phyloP scores from a whole-genome alignment of 2,329 filamentous ascomycete genomes.

The Cladophialophora yegresii region DNA sequence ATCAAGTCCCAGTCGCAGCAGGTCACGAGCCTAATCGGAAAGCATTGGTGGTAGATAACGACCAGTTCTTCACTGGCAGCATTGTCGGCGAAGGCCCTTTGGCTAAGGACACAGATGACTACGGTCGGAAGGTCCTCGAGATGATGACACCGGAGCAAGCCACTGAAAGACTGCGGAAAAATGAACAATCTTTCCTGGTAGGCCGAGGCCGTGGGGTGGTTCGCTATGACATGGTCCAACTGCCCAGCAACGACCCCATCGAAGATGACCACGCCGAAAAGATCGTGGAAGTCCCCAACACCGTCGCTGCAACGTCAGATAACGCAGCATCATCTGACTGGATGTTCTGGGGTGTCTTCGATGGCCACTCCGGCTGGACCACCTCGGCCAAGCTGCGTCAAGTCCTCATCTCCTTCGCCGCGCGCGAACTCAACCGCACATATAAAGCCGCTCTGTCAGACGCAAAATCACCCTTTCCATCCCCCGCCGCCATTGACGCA shows the following conservation, averaged over 20 bases:
- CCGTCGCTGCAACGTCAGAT: conserved; percentile 54
- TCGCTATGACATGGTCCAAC: conserved; percentile 89
- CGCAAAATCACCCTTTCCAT: conserved; percentile 62
- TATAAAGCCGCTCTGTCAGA: conserved; percentile 71
- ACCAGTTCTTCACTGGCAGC: conserved; percentile 84
- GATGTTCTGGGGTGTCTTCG: conserved; percentile 99
- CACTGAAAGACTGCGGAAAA: conserved; percentile 81
- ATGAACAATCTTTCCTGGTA: conserved; percentile 89
- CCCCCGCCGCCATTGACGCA: conserved; percentile 76
- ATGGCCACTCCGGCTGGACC: conserved; percentile 96
- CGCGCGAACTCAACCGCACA: conserved; percentile 85
- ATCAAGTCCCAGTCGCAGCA: conserved; percentile 42
- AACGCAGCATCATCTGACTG: conserved; percentile 70
- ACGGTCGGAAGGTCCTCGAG: conserved; percentile 82
- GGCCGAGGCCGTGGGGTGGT: conserved; percentile 87
- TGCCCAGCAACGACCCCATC: conserved; percentile 95
- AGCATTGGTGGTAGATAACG: conserved; percentile 84
- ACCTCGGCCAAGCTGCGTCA: conserved; percentile 95
- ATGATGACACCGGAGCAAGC: conserved; percentile 97
- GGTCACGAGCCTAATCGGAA: conserved; percentile 59
- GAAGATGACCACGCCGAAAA: conserved; percentile 98
- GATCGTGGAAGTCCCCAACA: conserved; percentile 83
- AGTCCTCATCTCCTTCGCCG: conserved; percentile 87
- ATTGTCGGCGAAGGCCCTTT: conserved; percentile 84
- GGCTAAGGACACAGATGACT: conserved; percentile 82